These are phyloP conservation scores for Laburnicola sp. DNA, from an alignment of 2,329 filamentous ascomycete genomes.

Conservation along the genomic window DNA sequence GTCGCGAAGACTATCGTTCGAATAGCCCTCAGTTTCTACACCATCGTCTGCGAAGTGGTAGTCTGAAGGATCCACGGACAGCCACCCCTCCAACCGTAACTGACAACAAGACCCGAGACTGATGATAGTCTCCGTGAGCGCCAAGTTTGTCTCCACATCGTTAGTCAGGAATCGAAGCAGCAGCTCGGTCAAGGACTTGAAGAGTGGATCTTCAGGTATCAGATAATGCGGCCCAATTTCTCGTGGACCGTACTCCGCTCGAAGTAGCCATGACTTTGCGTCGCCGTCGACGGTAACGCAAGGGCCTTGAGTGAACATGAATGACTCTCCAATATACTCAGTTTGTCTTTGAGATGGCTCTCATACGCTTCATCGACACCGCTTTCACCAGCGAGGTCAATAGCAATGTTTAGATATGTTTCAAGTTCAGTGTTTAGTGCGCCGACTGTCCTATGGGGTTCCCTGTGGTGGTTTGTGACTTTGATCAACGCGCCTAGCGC, in stretches of 20 bases:
- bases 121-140: slow-evolving; percentile 79
- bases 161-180: slow-evolving; percentile 85
- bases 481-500: slow-evolving; percentile 76
- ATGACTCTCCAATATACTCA: slow-evolving; percentile 70
- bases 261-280: slow-evolving; percentile 57
- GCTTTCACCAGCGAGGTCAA: slow-evolving; percentile 68
- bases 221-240: slow-evolving; percentile 62
- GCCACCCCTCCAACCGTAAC: slow-evolving; percentile 86
- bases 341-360: slow-evolving; percentile 70
- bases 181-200: slow-evolving; percentile 58
- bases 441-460: slow-evolving; percentile 67
- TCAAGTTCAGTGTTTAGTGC: slow-evolving; percentile 76
- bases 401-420: slow-evolving; percentile 68
- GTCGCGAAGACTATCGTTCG: slow-evolving; percentile 35
- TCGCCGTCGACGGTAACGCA: slow-evolving; percentile 62
- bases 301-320: slow-evolving; percentile 72
- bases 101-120: slow-evolving; percentile 83
- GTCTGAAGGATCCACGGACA: slow-evolving; percentile 68
- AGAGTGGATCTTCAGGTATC: slow-evolving; percentile 63
- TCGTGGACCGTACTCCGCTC: slow-evolving; percentile 58
- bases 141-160: slow-evolving; percentile 86
- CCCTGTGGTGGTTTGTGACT: slow-evolving; percentile 61
- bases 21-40: slow-evolving; percentile 27
- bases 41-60: slow-evolving; percentile 41
- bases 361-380: slow-evolving; percentile 75